Base-by-base conservation (phyloP, 352 stramenopile species). In the Thalassiosira livingstoniorum region DNA sequence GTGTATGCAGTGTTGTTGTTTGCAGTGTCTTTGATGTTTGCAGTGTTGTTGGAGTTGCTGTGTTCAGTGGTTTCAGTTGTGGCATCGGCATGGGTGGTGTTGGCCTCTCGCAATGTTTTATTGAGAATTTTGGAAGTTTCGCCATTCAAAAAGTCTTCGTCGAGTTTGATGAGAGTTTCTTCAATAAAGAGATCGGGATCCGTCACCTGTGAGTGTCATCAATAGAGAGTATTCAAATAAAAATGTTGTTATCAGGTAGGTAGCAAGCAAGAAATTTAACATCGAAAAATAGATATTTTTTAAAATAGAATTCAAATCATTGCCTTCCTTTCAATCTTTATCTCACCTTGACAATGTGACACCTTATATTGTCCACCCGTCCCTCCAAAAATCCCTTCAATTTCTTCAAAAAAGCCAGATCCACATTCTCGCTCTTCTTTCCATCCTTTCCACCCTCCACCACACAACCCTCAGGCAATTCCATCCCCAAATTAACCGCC, bases 331-430 rank as follows among this genome's bases (percentile, higher is more conserved):
- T n/a, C n/a, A n/a, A n/a, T n/a, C n/a, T n/a, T n/a, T n/a, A n/a
- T n/a, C n/a, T n/a, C n/a, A n/a, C 51, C 78, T 92, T 92, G 39
- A 91, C 78, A n/a, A 92, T 80, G 65, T 94, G 87, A 57, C 54
- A 57, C 70, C 89, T 76, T 62, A 94, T 89, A 27, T 89, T 89
- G 11, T 89, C 79, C 1, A 91, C 65, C 15, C 83, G 51, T 64
- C 35, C 73, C 51, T 91, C 83, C 1, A 94, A 55, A 54, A 88
- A 67, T 31, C 29, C n/a, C 61, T 92, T 78, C 0, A 94, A 34
- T 66, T 78, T 79, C 32, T 86, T 84, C 25, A 94, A 60, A 60
- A 62, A 71, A 43, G 29, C 42, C 35, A 73, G 63, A 42, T 77
- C 62, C 25, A 11, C 21, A 11, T n/a, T 74, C 55, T 63, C 15